Evolutionary conservation across 495 filamentous ascomycete species (phyloP).

Genomic region (Thozetella sp.): DNA sequence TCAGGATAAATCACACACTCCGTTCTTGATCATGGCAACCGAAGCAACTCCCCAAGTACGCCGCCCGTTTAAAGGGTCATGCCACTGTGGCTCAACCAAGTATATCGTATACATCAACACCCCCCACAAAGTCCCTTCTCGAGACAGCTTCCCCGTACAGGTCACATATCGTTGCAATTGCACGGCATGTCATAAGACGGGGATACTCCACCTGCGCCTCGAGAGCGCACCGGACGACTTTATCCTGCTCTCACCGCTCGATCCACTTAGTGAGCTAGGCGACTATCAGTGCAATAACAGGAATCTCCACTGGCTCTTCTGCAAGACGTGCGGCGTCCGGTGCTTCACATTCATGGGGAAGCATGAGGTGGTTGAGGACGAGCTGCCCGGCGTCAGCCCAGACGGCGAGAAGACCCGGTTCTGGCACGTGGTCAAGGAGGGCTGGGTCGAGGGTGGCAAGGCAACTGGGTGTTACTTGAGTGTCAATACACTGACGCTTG

Average conservation of each 20-base stretch:
- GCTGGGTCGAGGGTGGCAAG: conserved; percentile 14
- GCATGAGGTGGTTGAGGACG: conserved; percentile 18
- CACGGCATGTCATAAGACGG: conserved; percentile 30
- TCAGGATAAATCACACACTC: no score
- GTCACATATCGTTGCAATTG: conserved; percentile 37
- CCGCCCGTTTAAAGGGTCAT: no score
- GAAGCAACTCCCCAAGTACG: no score
- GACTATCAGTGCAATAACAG: conserved; percentile 25
- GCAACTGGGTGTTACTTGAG: conserved; percentile 14
- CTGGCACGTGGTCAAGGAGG: conserved; percentile 23
- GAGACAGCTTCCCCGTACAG: no score
- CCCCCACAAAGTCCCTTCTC: no score
- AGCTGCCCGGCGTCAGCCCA: conserved; percentile 11
- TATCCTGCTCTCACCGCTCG: conserved; percentile 25
- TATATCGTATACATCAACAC: no score
- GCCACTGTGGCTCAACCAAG: no score
- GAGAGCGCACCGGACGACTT: conserved; percentile 26
- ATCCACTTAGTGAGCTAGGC: conserved; percentile 17
- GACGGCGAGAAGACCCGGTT: conserved; percentile 18
- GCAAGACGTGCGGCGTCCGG: conserved; percentile 26
- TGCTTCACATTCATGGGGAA: conserved; percentile 33
- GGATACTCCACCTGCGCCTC: conserved; percentile 28
- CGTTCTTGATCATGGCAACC: no score
- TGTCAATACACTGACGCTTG: conserved; percentile 25
- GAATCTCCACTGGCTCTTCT: conserved; percentile 28